A percentile compares a stretch with the other conserved stretches of the same genome.
Conservation (phyloP, 2,329 filamentous ascomycete genomes). For the Cladophialophora exuberans region DNA sequence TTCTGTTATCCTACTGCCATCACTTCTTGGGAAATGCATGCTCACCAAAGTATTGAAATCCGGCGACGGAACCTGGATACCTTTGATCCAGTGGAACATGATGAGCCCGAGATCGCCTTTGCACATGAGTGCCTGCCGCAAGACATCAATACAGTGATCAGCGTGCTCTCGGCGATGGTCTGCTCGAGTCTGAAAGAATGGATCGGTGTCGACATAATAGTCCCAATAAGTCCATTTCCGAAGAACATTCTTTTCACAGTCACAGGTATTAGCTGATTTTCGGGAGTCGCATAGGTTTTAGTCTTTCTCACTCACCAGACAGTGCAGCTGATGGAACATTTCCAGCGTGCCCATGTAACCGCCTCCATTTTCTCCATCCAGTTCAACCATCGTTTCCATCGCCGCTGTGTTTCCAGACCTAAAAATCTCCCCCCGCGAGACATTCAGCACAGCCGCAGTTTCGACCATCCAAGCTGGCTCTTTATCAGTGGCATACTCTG, state of each 20-base stretch:
- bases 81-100: conserved; percentile 1
- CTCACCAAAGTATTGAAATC: conserved; percentile 4
- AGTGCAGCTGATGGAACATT: conserved; percentile 9
- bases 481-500: not conserved
- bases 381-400: not conserved
- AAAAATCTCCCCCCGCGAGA: not conserved
- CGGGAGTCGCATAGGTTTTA: not conserved
- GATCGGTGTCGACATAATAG: conserved; percentile 5
- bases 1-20: not conserved
- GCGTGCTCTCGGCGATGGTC: conserved; percentile 5
- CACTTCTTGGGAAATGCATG: not conserved
- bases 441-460: not conserved
- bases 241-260: conserved; percentile 1
- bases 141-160: conserved; percentile 9
- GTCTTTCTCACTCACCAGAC: conserved; percentile 3
- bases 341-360: conserved; percentile 4
- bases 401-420: conserved; percentile 1
- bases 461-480: conserved; percentile 4
- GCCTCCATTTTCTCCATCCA: not conserved
- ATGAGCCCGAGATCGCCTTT: conserved; percentile 1
- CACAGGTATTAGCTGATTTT: not conserved
- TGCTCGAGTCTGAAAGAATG: not conserved
- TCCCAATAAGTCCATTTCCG: conserved; percentile 8
- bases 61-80: conserved; percentile 1
- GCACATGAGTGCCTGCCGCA: conserved; percentile 11